Conservation (phyloP, 768 basidiomycete species). For the Hortiboletus flavorubellus region DNA sequence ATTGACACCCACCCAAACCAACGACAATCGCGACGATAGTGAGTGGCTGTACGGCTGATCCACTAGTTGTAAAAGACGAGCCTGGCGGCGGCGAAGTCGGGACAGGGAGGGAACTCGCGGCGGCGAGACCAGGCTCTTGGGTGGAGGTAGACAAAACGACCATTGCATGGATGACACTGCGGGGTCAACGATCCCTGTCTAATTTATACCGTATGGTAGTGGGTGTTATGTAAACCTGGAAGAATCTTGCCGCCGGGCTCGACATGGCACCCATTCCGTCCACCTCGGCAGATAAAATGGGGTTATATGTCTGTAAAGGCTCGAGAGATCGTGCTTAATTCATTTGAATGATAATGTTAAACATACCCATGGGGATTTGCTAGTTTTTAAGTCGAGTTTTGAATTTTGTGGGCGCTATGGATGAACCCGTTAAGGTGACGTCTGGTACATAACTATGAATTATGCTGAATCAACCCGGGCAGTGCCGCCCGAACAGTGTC, state of each 20-base stretch:
- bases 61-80: background rate
- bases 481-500: no score
- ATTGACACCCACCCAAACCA: slow-evolving; percentile 9
- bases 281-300: background rate
- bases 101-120: background rate
- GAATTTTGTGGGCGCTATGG: background rate
- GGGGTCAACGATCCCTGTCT: background rate
- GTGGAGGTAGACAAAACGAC: background rate
- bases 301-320: background rate
- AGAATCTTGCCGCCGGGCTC: background rate
- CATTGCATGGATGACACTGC: background rate
- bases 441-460: no score
- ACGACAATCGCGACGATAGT: slow-evolving; percentile 13
- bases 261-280: background rate
- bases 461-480: no score
- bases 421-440: no score
- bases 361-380: no score
- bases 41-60: slow-evolving; percentile 3
- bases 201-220: background rate
- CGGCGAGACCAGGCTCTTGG: background rate
- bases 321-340: background rate
- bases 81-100: background rate
- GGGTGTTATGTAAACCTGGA: background rate
- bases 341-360: background rate
- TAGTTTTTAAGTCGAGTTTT: background rate